Base-by-base conservation (phyloP, 257 asterid species). In the Ilex asprella region DNA sequence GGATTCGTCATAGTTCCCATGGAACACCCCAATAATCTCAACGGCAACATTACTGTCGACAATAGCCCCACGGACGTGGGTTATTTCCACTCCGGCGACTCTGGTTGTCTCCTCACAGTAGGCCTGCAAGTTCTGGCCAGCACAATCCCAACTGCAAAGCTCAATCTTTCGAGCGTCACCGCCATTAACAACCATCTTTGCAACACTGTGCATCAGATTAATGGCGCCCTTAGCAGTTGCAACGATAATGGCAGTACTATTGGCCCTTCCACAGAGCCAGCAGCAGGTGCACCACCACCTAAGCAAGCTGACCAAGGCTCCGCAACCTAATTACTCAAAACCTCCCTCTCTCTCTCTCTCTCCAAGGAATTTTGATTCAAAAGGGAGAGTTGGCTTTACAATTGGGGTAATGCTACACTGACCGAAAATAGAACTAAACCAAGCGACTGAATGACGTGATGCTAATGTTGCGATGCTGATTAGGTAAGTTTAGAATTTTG, bases 51-150 rank as follows among this genome's bases (percentile, higher is more conserved):
- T 0, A 35, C 63, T 59, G 54, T 10, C 31, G 73, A 70, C 39
- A 54, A n/a, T 44, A 49, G 44, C 61, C 31, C 12, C 7, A 58
- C 76, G 1, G 78, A 67, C 3, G 65, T 63, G 31, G 70, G 64
- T 7, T 53, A 49, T 50, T 41, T 51, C 43, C 63, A 82, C 39
- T 4, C 30, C 10, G 29, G 3, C 27, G 74, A 75, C 30, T 44
- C 83, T 2, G 91, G 96, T 1, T 84, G 97, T 75, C 82, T 91
- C 4, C 92, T 91, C 67, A 91, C 95, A 2, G 78, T 91, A 0
- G 94, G 95, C 5, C 78, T 86, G 1, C 98, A 91, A 67, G 92
- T 84, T 55, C 78, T 86, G 0, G 86, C 92, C 32, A 88, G 97
- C 93, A 82, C 96, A 7, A 73, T 77, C 65, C 91, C 95, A 6